Evolutionary conservation across 2,329 filamentous ascomycete species (phyloP), one percentile per base, ranked within the genome.

Genomic region (Pleomassaria siparia): DNA sequence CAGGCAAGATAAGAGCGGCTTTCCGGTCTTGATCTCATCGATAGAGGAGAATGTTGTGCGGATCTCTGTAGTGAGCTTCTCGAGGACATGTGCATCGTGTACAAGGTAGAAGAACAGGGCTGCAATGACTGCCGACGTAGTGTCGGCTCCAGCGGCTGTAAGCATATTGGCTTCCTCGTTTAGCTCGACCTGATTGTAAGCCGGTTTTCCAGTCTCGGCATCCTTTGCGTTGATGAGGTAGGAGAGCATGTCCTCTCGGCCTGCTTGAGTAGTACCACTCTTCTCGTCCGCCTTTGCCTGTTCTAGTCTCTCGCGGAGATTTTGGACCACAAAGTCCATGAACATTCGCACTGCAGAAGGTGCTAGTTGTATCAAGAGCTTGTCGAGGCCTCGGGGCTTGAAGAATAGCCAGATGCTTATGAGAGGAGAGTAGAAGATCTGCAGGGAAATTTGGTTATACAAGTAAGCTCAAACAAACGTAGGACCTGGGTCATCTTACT

Each of bases 141-240:
- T 69, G 40, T 69, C 67, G 11, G 48, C 24, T 12, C 44, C 48
- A 15, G 44, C 48, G 13, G 40, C 20, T 7, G 36, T 46, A 15
- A 49, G 43, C 42, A 49, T 44, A 30, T 43, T 21, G 12, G 43
- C 35, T 35, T 47, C 44, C 24, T 36, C 41, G 58, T 65, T 69
- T 15, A 76, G 50, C 43, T 76, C 73, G 28, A 58, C 55, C 50
- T 48, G 57, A 70, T 59, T 26, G 65, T 55, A 43, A n/a, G 43
- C 37, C 63, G 40, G 51, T 67, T 59, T 9, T 24, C 65, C 57
- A n/a, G 68, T 67, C 48, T 71, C 54, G 4, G 64, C 62, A 59
- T 76, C 62, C 54, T 66, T 62, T 49, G 70, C 64, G 43, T 70
- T 54, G 40, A 70, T 53, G 9, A 71, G 41, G 30, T 44, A 44